These are phyloP conservation scores for Grosmannia huntii DNA, from an alignment of 2,329 filamentous ascomycete species.

Conservation along the genomic window DNA sequence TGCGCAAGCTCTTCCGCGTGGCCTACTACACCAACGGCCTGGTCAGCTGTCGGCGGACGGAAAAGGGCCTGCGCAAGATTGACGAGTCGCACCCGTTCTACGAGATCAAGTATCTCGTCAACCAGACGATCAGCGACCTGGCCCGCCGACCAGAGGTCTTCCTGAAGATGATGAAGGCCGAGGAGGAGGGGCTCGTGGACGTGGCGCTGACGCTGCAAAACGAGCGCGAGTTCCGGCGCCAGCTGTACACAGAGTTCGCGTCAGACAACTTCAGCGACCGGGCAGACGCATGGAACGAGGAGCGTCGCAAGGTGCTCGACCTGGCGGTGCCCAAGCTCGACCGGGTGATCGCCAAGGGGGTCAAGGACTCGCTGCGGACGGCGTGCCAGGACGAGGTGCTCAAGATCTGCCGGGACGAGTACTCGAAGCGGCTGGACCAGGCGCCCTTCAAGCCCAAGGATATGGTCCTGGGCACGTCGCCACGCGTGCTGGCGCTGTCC, in stretches of 20 bases:
- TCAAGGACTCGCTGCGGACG: slow-evolving; percentile 87
- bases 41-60: slow-evolving; percentile 79
- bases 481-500: slow-evolving; percentile 75
- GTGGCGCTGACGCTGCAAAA: slow-evolving; percentile 69
- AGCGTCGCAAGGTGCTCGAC: slow-evolving; percentile 76
- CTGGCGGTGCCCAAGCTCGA: slow-evolving; percentile 71
- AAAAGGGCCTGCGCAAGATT: slow-evolving; percentile 87
- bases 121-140: slow-evolving; percentile 73
- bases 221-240: slow-evolving; percentile 60
- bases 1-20: slow-evolving; percentile 75
- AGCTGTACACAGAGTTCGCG: slow-evolving; percentile 71
- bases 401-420: slow-evolving; percentile 79
- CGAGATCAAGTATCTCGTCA: slow-evolving; percentile 91
- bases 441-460: slow-evolving; percentile 92
- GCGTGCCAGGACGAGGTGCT: slow-evolving; percentile 89
- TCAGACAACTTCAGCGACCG: slow-evolving; percentile 94
- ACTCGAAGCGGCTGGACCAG: slow-evolving; percentile 81
- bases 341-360: slow-evolving; percentile 72
- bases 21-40: slow-evolving; percentile 74
- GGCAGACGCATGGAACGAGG: slow-evolving; percentile 87
- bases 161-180: slow-evolving; percentile 93
- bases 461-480: slow-evolving; percentile 76
- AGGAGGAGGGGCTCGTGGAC: slow-evolving; percentile 84
- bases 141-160: slow-evolving; percentile 79
- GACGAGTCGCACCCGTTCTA: slow-evolving; percentile 94